Base-by-base conservation (phyloP, 192 early-diverging fungal genomes). In the Coemansia sp. region DNA sequence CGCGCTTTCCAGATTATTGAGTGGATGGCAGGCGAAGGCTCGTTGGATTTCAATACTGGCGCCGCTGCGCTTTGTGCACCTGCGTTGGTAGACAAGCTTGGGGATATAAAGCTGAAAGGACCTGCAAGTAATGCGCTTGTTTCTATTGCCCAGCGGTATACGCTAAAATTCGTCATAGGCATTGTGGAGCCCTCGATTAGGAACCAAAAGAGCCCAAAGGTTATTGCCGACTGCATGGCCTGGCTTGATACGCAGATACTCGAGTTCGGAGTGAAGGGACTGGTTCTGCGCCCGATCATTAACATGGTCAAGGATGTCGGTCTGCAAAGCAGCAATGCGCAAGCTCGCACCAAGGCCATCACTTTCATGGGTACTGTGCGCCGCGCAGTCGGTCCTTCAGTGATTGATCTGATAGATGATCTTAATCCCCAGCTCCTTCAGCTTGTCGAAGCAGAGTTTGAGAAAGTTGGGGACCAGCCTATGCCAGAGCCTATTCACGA, bases 31-130 rank as follows among this genome's bases (percentile, higher is more conserved):
- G 65, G 74, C 17, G 81, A 84, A 37, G 73, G 86, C 6, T 60
- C 81, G 17, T 74, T 89, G 16, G 82, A 86, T 10, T 96, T 96
- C 64, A 87, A 83, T 40, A 88, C 86, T 7, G 86, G 89, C 0
- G 85, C 87, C n/a, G 95, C 88, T 7, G 85, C 92, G 0, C 75
- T 97, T 38, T 85, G 79, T 37, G 88, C 91, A 17, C 86, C 89
- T 61, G 88, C 88, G 7, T 79, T 96, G 42, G 90, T 87, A 1
- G 97, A 98, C 70, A 98, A 97, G 77, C 85, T 99, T 14, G 93
- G 95, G 16, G 97, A 99, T 64, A 91, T 94, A 65, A 99, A 99
- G 74, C 83, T 97, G 20, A 97, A 96, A 68, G 92, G 91, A 32
- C 81, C 87, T 0, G 91, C 94, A 0, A 90, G 89, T 8, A 91